Evolutionary conservation across 305 asterid genomes (phyloP), one percentile per base, ranked within the genome.

Genomic region (Plantago coronopus): DNA sequence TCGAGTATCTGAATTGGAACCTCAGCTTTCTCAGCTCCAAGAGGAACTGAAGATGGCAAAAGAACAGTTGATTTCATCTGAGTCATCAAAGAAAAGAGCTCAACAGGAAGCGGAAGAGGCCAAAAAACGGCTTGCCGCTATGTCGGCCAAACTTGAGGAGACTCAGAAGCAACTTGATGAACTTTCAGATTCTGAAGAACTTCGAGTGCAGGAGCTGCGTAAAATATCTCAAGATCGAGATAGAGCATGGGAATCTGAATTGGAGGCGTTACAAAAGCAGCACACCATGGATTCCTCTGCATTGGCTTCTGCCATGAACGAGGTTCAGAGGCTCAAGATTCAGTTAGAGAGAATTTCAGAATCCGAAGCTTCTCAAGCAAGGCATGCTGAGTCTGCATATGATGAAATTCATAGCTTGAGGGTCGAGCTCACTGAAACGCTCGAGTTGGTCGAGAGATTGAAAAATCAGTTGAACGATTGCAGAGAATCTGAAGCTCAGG

Each of bases 211-310:
- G 25, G 96, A 91, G 54, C 58, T 88, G 55, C 88, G 87, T 18
- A 83, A 87, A 82, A 66, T 85, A 66, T 90, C 96, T 40, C 95
- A 90, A 62, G 97, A 85, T 54, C 83, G 97, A 10, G 95, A 90
- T 48, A 84, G 82, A 42, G 91, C 58, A 42, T 90, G 97, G 97
- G 79, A 87, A 66, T 82, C 89, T 0, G 96, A 90, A 66, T 88
- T 90, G 42, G 91, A 85, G 62, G 94, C 95, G 34, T 69, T 83
- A 29, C 88, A 74, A 68, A 77, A 83, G 78, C 95, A 91, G 81
- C 93, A 85, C 59, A 64, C 80, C 15, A 74, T 83, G 80, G 98
- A 91, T 70, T 76, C 91, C 17, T 69, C 83, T 46, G 94, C 98
- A 25, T 66, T 86, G 59, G 76, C 89, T 67, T 76, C 90, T 54